Evolutionary conservation across 805 yeast genomes (phyloP).

Genomic region (Ogataea paraovalis): DNA sequence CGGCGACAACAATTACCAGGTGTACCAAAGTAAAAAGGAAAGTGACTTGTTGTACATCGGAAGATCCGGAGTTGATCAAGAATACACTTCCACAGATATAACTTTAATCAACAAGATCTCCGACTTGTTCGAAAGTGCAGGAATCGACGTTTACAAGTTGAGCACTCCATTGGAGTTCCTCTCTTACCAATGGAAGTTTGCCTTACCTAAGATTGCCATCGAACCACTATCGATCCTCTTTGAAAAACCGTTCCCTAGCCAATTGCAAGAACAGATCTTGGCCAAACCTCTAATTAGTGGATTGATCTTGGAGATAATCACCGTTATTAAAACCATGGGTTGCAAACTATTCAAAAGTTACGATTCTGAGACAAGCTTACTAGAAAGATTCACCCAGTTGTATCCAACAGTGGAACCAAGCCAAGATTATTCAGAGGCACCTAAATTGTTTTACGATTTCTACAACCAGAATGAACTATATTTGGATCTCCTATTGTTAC

Average conservation of each 20-base stretch:
- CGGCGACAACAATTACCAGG: slow-evolving; percentile 32
- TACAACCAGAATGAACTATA: slow-evolving; percentile 53
- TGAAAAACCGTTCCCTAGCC: slow-evolving; percentile 62
- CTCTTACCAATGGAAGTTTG: slow-evolving; percentile 81
- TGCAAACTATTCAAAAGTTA: slow-evolving; percentile 65
- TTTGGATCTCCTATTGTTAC: slow-evolving; percentile 72
- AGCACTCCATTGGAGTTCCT: slow-evolving; percentile 53
- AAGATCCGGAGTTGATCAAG: slow-evolving; percentile 38
- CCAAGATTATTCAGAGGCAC: slow-evolving; percentile 41
- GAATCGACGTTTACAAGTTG: slow-evolving; percentile 46
- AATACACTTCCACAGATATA: slow-evolving; percentile 39
- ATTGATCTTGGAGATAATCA: slow-evolving; percentile 65
- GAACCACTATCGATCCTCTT: slow-evolving; percentile 72
- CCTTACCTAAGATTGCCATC: slow-evolving; percentile 72
- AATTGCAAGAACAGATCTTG: slow-evolving; percentile 60
- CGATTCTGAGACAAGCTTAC: slow-evolving; percentile 60
- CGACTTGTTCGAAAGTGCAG: slow-evolving; percentile 35
- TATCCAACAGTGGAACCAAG: slow-evolving; percentile 34
- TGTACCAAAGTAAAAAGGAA: slow-evolving; percentile 36
- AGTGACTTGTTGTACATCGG: slow-evolving; percentile 45
- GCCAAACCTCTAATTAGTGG: slow-evolving; percentile 87
- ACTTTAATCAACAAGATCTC: slow-evolving; percentile 35
- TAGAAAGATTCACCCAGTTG: slow-evolving; percentile 47
- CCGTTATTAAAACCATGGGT: slow-evolving; percentile 73
- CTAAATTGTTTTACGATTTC: slow-evolving; percentile 64